Percentiles rank a stretch among this genome's conserved stretches.
Evolutionary conservation across 1,284 basidiomycete genomes (phyloP).

Genomic region (Cystobasidium pallidum): DNA sequence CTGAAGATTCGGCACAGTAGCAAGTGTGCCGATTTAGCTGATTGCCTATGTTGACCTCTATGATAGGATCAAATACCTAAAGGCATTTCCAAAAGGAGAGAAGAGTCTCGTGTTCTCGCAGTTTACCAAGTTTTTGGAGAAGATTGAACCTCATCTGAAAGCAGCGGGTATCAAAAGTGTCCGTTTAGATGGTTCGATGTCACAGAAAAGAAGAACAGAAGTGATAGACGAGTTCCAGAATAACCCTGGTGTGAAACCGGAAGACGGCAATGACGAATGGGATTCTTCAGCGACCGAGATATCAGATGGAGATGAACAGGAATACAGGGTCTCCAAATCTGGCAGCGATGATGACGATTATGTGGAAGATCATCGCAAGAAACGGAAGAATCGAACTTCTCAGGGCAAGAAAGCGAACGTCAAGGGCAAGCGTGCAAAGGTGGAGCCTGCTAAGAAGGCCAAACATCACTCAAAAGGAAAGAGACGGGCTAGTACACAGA

Average conservation of each 20-base stretch:
- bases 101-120: constrained; percentile 53
- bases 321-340: background rate
- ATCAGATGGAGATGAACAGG: background rate
- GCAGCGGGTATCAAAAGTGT: constrained; percentile 33
- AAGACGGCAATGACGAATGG: background rate
- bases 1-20: too few relatives aligned
- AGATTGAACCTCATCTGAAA: constrained; percentile 39
- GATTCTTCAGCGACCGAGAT: constrained; percentile 12
- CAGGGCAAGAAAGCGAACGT: background rate
- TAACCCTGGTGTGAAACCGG: constrained; percentile 4
- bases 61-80: constrained; percentile 27
- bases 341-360: constrained; percentile 26
- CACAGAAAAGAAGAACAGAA: constrained; percentile 49
- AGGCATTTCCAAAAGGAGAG: constrained; percentile 34
- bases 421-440: constrained; percentile 6
- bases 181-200: constrained; percentile 52
- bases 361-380: background rate
- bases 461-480: constrained; percentile 41
- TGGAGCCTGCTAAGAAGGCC: background rate
- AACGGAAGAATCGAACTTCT: background rate
- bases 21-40: too few relatives aligned
- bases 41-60: background rate
- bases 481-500: constrained; percentile 34
- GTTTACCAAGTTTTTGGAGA: constrained; percentile 52
- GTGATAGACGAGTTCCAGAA: constrained; percentile 48